A percentile compares a stretch with the other conserved stretches of the same genome.
These are phyloP conservation scores for Boletellus ananiceps DNA, from an alignment of 768 basidiomycete genomes.

Conservation along the genomic window DNA sequence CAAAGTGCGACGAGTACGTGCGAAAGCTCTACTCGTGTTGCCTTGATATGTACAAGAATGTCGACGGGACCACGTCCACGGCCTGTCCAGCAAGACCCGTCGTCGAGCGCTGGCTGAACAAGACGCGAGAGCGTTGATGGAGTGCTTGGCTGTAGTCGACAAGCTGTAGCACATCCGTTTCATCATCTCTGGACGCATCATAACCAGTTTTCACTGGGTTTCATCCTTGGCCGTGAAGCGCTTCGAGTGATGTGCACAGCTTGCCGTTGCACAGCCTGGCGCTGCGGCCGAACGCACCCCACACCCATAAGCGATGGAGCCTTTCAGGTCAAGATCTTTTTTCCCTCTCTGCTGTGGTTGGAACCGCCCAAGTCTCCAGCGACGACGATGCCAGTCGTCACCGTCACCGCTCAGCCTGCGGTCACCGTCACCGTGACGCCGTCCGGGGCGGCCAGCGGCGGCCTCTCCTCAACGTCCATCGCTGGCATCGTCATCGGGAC, in stretches of 20 bases:
- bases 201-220: too few relatives aligned
- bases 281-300: neutral
- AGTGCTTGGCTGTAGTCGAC: too few relatives aligned
- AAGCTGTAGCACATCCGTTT: too few relatives aligned
- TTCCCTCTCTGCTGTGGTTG: neutral
- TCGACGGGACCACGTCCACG: constrained; percentile 44
- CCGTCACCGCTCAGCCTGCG: constrained; percentile 3
- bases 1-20: constrained; percentile 52
- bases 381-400: constrained; percentile 15
- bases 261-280: constrained; percentile 6
- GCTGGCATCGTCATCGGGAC: constrained; percentile 22
- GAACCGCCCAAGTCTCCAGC: too few relatives aligned
- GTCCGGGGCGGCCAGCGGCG: neutral
- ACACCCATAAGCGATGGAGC: neutral
- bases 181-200: too few relatives aligned
- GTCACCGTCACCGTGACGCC: constrained; percentile 3
- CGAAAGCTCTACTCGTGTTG: constrained; percentile 61
- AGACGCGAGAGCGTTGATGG: constrained; percentile 4
- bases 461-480: constrained; percentile 8
- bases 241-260: neutral
- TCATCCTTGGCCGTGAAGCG: too few relatives aligned
- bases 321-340: neutral
- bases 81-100: constrained; percentile 56
- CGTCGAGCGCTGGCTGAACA: constrained; percentile 56
- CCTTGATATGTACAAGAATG: constrained; percentile 44